Evolutionary conservation across 192 early-diverging fungal genomes (phyloP).

Genomic region (Entomortierella chlamydospora): DNA sequence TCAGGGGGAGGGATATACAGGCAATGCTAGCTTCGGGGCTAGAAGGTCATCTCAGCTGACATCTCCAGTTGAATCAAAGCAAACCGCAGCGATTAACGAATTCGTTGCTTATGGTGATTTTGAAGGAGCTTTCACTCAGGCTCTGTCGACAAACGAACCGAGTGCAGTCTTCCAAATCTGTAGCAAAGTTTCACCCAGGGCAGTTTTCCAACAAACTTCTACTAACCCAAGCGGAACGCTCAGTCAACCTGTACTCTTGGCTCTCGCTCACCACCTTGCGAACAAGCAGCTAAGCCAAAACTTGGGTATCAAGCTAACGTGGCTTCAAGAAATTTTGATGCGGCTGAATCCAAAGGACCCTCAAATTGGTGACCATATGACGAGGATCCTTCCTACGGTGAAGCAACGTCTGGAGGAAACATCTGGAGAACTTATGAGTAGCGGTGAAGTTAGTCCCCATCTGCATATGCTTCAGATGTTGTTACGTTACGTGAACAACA

Average conservation of each 20-base stretch:
- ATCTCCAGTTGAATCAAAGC: constrained; percentile 39
- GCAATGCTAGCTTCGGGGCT: constrained; percentile 35
- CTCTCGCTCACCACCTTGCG: constrained; percentile 56
- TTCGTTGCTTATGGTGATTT: constrained; percentile 48
- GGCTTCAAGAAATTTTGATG: constrained; percentile 31
- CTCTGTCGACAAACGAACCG: constrained; percentile 53
- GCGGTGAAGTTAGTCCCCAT: constrained; percentile 23
- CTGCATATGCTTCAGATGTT: constrained; percentile 29
- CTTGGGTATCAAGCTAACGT: constrained; percentile 39
- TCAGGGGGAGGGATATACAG: constrained; percentile 28
- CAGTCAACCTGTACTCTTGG: constrained; percentile 59
- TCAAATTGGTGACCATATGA: constrained; percentile 40
- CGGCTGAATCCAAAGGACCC: constrained; percentile 43
- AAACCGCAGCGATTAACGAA: constrained; percentile 28
- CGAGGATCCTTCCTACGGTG: constrained; percentile 45
- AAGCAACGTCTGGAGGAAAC: constrained; percentile 42
- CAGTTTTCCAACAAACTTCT: constrained; percentile 47
- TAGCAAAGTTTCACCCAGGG: constrained; percentile 48
- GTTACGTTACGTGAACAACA: constrained; percentile 22
- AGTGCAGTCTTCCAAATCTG: constrained; percentile 47
- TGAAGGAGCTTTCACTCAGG: constrained; percentile 51
- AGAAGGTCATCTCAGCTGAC: constrained; percentile 41
- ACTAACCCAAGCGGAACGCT: constrained; percentile 23
- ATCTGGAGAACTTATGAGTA: constrained; percentile 29
- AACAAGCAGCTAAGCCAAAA: constrained; percentile 52